A percentile compares a stretch with the other conserved stretches of the same genome.
Conservation (phyloP, 176 grass and related monocot species). For the Typha latifolia region DNA sequence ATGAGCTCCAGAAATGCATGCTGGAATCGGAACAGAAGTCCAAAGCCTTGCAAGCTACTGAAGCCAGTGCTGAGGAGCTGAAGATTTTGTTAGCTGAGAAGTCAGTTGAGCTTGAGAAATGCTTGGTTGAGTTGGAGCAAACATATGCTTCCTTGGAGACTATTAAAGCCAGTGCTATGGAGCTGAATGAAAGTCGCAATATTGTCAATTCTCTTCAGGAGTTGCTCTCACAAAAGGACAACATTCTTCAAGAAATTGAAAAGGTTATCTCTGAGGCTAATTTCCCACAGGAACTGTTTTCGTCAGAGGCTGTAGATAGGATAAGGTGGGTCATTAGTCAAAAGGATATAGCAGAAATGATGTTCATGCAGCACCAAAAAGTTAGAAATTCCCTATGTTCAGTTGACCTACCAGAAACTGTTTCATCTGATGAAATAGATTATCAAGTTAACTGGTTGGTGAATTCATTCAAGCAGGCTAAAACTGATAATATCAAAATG, state of each 20-base stretch:
- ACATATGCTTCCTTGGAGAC: slow-evolving; percentile 53
- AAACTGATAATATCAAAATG: slow-evolving; percentile 36
- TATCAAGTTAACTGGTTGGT: slow-evolving; percentile 75
- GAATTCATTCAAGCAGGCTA: slow-evolving; percentile 42
- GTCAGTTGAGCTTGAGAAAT: slow-evolving; percentile 57
- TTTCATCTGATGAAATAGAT: slow-evolving; percentile 52
- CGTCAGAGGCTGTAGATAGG: slow-evolving; percentile 50
- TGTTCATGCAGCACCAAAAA: slow-evolving; percentile 55
- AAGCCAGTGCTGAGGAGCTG: slow-evolving; percentile 49
- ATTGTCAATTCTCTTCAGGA: slow-evolving; percentile 48
- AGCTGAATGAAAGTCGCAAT: slow-evolving; percentile 45
- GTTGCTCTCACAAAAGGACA: slow-evolving; percentile 57
- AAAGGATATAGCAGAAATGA: slow-evolving; percentile 53
- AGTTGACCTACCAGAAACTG: slow-evolving; percentile 51
- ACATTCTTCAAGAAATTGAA: slow-evolving; percentile 55
- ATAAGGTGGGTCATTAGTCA: slow-evolving; percentile 75
- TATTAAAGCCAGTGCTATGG: slow-evolving; percentile 42
- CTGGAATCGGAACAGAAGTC: slow-evolving; percentile 57
- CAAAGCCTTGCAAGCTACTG: slow-evolving; percentile 48
- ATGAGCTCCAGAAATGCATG: slow-evolving; percentile 50
- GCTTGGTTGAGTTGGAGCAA: slow-evolving; percentile 59
- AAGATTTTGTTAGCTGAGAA: slow-evolving; percentile 42
- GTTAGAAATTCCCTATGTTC: slow-evolving; percentile 57
- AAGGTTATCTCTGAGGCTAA: slow-evolving; percentile 34
- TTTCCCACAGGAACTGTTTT: slow-evolving; percentile 57